Evolutionary conservation across 2,329 filamentous ascomycete species (phyloP).

Genomic region (Neonectria magnoliae): DNA sequence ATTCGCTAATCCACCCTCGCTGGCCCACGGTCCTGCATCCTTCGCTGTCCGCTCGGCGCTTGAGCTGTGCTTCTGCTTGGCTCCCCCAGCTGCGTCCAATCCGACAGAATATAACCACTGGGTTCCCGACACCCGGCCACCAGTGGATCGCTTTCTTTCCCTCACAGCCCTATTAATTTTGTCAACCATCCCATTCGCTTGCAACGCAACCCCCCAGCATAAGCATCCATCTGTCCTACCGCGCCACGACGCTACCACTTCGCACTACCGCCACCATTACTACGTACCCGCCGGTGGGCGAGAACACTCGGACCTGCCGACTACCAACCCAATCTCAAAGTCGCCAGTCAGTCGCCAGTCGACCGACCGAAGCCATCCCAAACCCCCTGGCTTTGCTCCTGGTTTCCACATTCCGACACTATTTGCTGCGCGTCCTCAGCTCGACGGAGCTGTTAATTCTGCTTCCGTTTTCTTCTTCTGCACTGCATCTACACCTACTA

Average conservation of each 20-base stretch:
- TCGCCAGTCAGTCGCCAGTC: constrained; percentile 32
- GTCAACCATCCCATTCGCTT: constrained; percentile 2
- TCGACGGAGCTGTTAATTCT: constrained; percentile 10
- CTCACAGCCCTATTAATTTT: constrained; percentile 10
- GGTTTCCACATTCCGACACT: background rate
- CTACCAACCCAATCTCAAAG: constrained; percentile 32
- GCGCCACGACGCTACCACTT: background rate
- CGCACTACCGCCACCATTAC: background rate
- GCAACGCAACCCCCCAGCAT: background rate
- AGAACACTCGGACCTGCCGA: constrained; percentile 43
- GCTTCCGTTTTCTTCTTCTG: background rate
- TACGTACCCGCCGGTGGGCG: constrained; percentile 23
- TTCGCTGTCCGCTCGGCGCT: constrained; percentile 41
- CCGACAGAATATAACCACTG: constrained; percentile 24
- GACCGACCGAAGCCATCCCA: constrained; percentile 37
- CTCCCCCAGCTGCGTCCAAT: constrained; percentile 25
- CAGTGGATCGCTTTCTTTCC: background rate
- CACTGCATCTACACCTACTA: background rate
- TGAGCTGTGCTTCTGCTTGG: constrained; percentile 30
- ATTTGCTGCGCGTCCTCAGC: constrained; percentile 12
- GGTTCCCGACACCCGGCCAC: constrained; percentile 15
- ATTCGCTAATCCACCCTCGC: constrained; percentile 39
- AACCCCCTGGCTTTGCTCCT: constrained; percentile 28
- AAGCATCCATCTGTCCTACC: constrained; percentile 2
- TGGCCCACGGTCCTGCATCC: constrained; percentile 44